These are phyloP conservation scores for Haberlea rhodopensis DNA, from an alignment of 257 asterid genomes.

Conservation along the genomic window DNA sequence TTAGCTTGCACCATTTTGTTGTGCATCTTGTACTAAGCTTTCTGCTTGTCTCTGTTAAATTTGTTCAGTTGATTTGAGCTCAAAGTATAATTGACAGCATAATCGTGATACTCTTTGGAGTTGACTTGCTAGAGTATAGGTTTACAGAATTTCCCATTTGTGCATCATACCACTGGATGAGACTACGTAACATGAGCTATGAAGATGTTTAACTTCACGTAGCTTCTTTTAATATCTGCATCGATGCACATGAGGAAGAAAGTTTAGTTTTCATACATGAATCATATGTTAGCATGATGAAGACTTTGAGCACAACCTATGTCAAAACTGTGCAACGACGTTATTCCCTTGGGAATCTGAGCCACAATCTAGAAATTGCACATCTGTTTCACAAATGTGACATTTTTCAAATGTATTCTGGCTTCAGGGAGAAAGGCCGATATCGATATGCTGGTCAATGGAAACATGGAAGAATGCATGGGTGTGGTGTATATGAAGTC, in stretches of 20 bases:
- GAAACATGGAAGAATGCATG: conserved; percentile 99
- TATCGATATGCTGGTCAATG: conserved; percentile 94
- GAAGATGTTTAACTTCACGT: background rate
- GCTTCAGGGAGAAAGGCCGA: conserved; percentile 87
- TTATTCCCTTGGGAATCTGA: background rate
- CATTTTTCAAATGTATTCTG: conserved; percentile 24
- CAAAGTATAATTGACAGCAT: background rate
- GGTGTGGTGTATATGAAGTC: conserved; percentile 93
- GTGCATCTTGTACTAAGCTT: background rate
- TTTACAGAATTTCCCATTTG: background rate
- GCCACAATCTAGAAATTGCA: conserved; percentile 4
- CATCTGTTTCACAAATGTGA: conserved; percentile 17
- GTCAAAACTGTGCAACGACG: conserved; percentile 13
- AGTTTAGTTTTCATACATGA: conserved; percentile 2
- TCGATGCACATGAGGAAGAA: background rate
- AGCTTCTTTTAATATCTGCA: conserved; percentile 7
- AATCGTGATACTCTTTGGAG: background rate
- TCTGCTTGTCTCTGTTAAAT: conserved; percentile 11
- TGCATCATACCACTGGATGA: background rate
- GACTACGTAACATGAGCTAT: background rate
- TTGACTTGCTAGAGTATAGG: background rate
- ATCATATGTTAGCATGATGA: background rate
- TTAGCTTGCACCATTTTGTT: background rate
- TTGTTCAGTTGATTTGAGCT: background rate
- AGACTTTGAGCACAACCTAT: conserved; percentile 5